These are phyloP conservation scores for Penicillium ochrochloron DNA, from an alignment of 495 filamentous ascomycete species.

Conservation along the genomic window DNA sequence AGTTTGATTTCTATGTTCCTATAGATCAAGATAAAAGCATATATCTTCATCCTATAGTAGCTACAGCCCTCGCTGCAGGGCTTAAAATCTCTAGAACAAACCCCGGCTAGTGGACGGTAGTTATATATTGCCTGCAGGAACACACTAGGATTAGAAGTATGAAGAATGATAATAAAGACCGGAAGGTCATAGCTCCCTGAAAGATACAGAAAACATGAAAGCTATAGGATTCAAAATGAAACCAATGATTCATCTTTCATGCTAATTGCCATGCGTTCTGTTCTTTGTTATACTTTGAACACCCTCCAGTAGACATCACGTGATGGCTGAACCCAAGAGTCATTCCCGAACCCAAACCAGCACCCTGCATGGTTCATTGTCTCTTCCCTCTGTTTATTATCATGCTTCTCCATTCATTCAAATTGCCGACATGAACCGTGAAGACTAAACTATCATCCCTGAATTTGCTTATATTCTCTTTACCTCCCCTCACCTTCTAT, in stretches of 20 bases:
- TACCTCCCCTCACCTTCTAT: background rate
- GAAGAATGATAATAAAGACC: background rate
- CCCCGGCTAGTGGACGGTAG: background rate
- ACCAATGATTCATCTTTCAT: background rate
- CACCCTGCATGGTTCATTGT: background rate
- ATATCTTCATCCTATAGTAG: background rate
- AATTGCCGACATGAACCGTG: background rate
- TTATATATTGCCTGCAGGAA: conserved; percentile 8
- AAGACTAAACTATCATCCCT: background rate
- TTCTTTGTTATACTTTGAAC: background rate
- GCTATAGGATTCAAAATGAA: background rate
- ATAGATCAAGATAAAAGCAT: no score
- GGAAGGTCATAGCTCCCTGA: background rate
- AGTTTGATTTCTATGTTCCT: no score
- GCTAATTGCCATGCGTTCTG: background rate
- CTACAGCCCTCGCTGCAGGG: background rate
- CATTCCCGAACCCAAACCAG: conserved; percentile 12
- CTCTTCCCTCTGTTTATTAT: conserved; percentile 4
- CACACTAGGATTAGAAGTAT: background rate
- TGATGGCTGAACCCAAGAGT: background rate
- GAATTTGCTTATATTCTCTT: background rate
- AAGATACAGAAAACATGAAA: background rate
- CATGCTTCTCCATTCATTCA: background rate
- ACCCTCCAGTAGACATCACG: background rate
- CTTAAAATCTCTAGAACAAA: background rate